These are phyloP conservation scores for Magnusiomyces sp. DNA, from an alignment of 1,139 yeast species.

Conservation along the genomic window DNA sequence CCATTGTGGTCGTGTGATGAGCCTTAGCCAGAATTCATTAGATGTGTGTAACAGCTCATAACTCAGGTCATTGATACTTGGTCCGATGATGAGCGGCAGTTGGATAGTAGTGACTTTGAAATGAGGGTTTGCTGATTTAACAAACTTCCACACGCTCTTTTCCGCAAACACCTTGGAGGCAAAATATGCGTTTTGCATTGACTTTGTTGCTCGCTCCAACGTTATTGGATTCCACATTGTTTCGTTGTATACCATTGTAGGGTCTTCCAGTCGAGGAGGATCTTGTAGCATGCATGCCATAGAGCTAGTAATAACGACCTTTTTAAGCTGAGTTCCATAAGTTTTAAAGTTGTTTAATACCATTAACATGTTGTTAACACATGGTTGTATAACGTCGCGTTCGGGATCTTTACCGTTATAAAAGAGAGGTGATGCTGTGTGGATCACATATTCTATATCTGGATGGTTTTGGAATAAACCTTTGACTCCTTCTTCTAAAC, in stretches of 20 bases:
- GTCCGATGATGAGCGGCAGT: slow-evolving; percentile 45
- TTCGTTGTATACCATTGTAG: slow-evolving; percentile 26
- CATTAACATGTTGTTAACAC: slow-evolving; percentile 42
- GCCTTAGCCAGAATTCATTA: slow-evolving; percentile 1
- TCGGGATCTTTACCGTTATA: slow-evolving; percentile 36
- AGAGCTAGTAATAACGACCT: slow-evolving; percentile 50
- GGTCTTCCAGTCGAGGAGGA: slow-evolving; percentile 27
- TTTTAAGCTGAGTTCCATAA: slow-evolving; percentile 39
- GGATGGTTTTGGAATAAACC: slow-evolving; percentile 39
- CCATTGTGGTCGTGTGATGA: not conserved
- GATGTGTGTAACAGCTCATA: slow-evolving; percentile 28
- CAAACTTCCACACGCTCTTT: slow-evolving; percentile 38
- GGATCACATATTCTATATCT: slow-evolving; percentile 44
- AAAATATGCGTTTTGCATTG: slow-evolving; percentile 23
- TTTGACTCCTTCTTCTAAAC: slow-evolving; percentile 51
- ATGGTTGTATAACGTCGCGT: slow-evolving; percentile 37
- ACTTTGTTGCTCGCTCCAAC: slow-evolving; percentile 25
- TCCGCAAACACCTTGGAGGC: slow-evolving; percentile 36
- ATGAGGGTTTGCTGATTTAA: slow-evolving; percentile 29
- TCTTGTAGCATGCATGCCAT: slow-evolving; percentile 40
- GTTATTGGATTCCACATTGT: slow-evolving; percentile 37
- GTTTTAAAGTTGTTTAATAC: slow-evolving; percentile 37
- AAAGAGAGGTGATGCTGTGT: slow-evolving; percentile 52
- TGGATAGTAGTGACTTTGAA: slow-evolving; percentile 36
- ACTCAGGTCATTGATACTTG: slow-evolving; percentile 27